These are phyloP conservation scores for Fistulinella prunicolor DNA, from an alignment of 768 basidiomycete genomes.

Conservation along the genomic window DNA sequence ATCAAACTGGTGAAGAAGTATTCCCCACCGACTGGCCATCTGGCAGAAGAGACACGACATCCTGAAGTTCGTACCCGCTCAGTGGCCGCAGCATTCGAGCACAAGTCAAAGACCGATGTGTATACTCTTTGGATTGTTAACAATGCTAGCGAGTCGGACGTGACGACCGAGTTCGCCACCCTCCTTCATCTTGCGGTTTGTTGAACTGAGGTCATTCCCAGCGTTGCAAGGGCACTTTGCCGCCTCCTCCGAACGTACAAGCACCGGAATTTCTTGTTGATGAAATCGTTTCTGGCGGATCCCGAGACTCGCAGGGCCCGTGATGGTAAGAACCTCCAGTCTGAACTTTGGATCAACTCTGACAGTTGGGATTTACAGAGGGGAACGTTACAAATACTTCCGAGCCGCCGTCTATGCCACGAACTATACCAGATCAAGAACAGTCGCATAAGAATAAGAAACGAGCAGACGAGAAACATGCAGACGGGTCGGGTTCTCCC, in stretches of 20 bases:
- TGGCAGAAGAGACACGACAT: background rate
- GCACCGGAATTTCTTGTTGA: background rate
- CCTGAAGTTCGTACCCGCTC: background rate
- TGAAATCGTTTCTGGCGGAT: background rate
- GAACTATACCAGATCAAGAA: no score
- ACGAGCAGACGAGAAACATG: no score
- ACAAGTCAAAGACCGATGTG: background rate
- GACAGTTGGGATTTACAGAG: background rate
- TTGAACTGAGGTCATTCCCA: background rate
- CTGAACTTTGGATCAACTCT: background rate
- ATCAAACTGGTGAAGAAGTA: background rate
- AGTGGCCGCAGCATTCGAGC: background rate
- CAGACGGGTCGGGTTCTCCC: no score
- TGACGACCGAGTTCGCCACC: background rate
- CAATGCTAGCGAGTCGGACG: background rate
- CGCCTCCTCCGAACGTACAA: background rate
- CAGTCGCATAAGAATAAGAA: no score
- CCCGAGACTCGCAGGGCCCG: background rate
- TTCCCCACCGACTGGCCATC: background rate
- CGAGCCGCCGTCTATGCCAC: background rate
- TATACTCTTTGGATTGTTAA: background rate
- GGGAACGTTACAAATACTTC: no score
- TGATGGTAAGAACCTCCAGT: background rate
- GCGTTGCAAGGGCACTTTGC: background rate
- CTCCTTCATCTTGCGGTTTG: background rate